Base-by-base conservation (phyloP, 768 basidiomycete genomes). In the Gymnopilus dilepis region DNA sequence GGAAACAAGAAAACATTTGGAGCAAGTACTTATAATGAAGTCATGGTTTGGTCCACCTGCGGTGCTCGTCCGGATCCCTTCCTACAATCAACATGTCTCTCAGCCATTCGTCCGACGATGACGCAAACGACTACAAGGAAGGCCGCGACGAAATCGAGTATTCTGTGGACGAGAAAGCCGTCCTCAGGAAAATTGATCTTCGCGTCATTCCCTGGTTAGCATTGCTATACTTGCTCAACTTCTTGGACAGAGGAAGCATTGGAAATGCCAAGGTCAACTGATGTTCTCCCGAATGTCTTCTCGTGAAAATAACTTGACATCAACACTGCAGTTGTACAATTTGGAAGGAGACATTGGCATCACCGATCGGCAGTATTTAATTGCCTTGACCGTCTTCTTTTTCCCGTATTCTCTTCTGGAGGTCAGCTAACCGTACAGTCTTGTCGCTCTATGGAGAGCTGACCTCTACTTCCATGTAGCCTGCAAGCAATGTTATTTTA, bases 201-300 rank as follows among this genome's bases (percentile, higher is more conserved):
- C 82, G 80, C 67, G 78, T 94, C 58, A 80, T 94, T 31, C 93
- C 93, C 33, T 93, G 90, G 88, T 75, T 94, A 24, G 80, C 87
- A 8, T 67, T 92, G 7, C 77, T 94, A 22, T 92, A 93, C 71
- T 78, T 92, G 26, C 78, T 94, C 65, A 91, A 85, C 72, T 94
- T 90, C 70, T 77, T 93, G 55, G 82, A 84, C 60, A 73, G 85
- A 72, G 83, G 74, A 72, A 90, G 84, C 56, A 87, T 93, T 67
- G 91, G 90, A 41, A 92, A 92, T 71, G 89, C 90, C 4, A 86
- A 85, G 77, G 91, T 88, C 45, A 53, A 78, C 33, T 40, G 19
- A 21, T 26, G 37, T 19, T 11, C 11, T 15, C 67, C 38, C 40
- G 33, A 26, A 13, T 52, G 60, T 26, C 15, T 45, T 24, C 11